Evolutionary conservation across 495 filamentous ascomycete species (phyloP).

Genomic region (Penicillium chermesinum): DNA sequence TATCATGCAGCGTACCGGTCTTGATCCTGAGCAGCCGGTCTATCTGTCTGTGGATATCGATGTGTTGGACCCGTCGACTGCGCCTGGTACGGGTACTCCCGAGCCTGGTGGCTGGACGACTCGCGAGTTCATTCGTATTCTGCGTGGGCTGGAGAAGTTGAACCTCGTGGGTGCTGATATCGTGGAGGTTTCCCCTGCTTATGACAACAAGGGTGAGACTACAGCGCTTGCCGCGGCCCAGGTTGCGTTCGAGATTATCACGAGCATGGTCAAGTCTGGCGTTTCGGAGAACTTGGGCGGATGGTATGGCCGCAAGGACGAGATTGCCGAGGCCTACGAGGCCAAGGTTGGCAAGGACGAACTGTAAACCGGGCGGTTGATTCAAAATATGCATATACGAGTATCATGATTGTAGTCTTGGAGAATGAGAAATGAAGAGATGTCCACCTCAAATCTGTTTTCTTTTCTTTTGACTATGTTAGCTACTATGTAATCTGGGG

Average conservation of each 20-base stretch:
- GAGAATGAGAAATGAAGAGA: constrained; percentile 9
- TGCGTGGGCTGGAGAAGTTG: constrained; percentile 63
- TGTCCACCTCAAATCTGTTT: too few species aligned
- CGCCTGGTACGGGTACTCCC: constrained; percentile 69
- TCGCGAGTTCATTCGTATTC: constrained; percentile 63
- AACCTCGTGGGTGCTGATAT: constrained; percentile 73
- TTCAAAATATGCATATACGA: constrained; percentile 13
- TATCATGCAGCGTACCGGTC: constrained; percentile 55
- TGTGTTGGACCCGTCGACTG: constrained; percentile 65
- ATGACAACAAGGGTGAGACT: constrained; percentile 77
- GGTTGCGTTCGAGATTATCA: constrained; percentile 77
- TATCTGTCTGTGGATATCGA: constrained; percentile 76
- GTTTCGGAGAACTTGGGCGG: constrained; percentile 42
- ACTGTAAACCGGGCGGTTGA: constrained; percentile 33
- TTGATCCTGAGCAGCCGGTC: constrained; percentile 60
- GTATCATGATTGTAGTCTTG: constrained; percentile 12
- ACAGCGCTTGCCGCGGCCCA: constrained; percentile 82
- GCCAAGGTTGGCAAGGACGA: constrained; percentile 36
- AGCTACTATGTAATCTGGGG: too few species aligned
- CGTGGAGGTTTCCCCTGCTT: constrained; percentile 82
- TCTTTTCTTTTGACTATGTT: too few species aligned
- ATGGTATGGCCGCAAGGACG: constrained; percentile 38
- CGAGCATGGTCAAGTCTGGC: constrained; percentile 68
- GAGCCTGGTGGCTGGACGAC: constrained; percentile 74
- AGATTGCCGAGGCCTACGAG: constrained; percentile 8